Base-by-base conservation (phyloP, 164 flowering plant genomes). In the Liquidambar formosana region DNA sequence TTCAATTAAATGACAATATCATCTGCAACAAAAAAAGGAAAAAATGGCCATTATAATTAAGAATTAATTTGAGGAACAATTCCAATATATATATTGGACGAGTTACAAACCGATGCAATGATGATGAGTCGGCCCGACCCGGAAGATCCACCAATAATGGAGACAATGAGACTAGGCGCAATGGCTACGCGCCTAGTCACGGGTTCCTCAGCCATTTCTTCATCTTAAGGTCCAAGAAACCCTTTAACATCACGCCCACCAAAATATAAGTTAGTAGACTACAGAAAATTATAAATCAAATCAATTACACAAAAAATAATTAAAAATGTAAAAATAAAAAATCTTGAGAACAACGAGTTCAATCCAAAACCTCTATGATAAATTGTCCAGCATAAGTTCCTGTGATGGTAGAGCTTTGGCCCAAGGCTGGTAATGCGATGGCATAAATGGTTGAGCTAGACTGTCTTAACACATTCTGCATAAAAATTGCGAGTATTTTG, bases 401-500 rank as follows among this genome's bases (percentile, higher is more conserved):
- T n/a, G n/a, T n/a, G n/a, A n/a, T n/a, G n/a, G 95, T 73, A 11
- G 97, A 91, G 76, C 98, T 93, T 67, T 93, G 98, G 12, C 97
- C 97, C 0, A 97, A 93, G 57, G 98, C 97, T 4, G 91, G 73
- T 13, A 93, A 62, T 0, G 97, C 90, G 41, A 93, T 77, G 22
- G 88, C 95, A 65, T 91, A 93, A 19, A 91, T 16, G 10, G 69
- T 81, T 4, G 89, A 79, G 68, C 94, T 86, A 8, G 90, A 79
- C 56, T 70, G 76, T 57, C 97, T 96, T 68, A 93, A 71, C 22
- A 86, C 93, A 82, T 93, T 91, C 97, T 91, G 81, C 54, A 46
- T 60, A 9, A 5, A 54, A 41, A 26, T 28, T 28, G 27, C 21
- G 45, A 27, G n/a, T 59, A 9, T n/a, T n/a, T n/a, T 10, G 6